Percentiles rank a stretch among this genome's conserved stretches.
These are phyloP conservation scores for Vitis hybrid DNA, from an alignment of 177 flowering plant species.

Conservation along the genomic window DNA sequence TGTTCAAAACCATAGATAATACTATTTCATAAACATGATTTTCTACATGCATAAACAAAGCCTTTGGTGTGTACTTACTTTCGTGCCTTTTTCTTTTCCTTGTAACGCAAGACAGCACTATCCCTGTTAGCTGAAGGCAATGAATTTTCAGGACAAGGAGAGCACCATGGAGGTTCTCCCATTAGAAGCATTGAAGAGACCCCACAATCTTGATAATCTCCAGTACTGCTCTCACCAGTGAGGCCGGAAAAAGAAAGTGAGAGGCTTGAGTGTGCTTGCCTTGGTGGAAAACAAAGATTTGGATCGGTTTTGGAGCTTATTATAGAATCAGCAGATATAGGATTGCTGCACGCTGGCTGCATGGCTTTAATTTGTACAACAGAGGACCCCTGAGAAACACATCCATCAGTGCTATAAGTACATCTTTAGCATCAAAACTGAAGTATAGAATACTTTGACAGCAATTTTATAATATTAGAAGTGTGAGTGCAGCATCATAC, in stretches of 20 bases:
- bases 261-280: constrained; percentile 50
- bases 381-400: constrained; percentile 42
- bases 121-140: constrained; percentile 44
- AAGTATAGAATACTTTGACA: too few relatives aligned
- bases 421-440: neutral
- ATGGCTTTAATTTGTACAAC: constrained; percentile 31
- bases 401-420: neutral
- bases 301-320: constrained; percentile 80
- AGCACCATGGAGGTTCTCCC: constrained; percentile 80
- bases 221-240: constrained; percentile 63
- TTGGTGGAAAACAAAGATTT: constrained; percentile 36
- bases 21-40: too few relatives aligned
- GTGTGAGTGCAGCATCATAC: too few relatives aligned
- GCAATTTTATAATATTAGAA: too few relatives aligned
- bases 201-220: constrained; percentile 82
- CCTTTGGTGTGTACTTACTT: constrained; percentile 40
- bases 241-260: constrained; percentile 64
- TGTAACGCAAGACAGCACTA: constrained; percentile 78
- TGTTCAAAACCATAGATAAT: too few relatives aligned
- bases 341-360: constrained; percentile 71
- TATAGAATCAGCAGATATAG: constrained; percentile 68
- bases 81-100: constrained; percentile 82
- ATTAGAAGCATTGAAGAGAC: constrained; percentile 59
- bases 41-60: too few relatives aligned
- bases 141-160: constrained; percentile 49